phyloP scores from a whole-genome alignment of 129 eudicot species.

The Helianthus tuberosus region DNA sequence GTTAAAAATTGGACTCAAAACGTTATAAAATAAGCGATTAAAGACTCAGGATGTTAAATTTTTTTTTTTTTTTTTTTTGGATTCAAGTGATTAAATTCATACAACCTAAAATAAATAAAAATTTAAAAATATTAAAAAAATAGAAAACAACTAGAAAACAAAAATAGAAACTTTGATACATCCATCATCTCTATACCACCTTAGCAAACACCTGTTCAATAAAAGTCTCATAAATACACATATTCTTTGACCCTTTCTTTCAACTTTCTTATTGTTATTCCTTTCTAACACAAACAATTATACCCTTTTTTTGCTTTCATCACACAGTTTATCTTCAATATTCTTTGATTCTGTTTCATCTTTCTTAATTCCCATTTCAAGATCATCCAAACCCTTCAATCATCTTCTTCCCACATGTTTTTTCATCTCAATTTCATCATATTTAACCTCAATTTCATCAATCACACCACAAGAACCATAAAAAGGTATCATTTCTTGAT shows the following conservation, averaged over 20 bases:
- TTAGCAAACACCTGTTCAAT: slow-evolving; percentile 11
- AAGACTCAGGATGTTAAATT: too few species aligned
- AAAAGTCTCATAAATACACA: too few species aligned
- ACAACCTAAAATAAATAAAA: too few species aligned
- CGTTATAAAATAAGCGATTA: too few species aligned
- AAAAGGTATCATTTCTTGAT: slow-evolving; percentile 31
- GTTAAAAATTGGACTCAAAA: too few species aligned
- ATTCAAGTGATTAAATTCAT: too few species aligned
- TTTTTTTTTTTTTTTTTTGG: too few species aligned
- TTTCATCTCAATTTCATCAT: neutral
- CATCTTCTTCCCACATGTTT: neutral
- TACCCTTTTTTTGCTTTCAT: slow-evolving; percentile 28
- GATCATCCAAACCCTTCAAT: slow-evolving; percentile 21
- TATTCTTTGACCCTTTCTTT: slow-evolving; percentile 29
- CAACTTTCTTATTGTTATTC: slow-evolving; percentile 21
- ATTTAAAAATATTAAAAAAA: too few species aligned
- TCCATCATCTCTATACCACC: slow-evolving; percentile 1
- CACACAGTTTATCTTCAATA: slow-evolving; percentile 20
- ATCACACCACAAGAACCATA: slow-evolving; percentile 21
- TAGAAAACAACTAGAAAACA: too few species aligned
- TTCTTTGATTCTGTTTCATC: slow-evolving; percentile 22
- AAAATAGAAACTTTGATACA: neutral
- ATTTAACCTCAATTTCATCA: slow-evolving; percentile 15
- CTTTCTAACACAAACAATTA: slow-evolving; percentile 29
- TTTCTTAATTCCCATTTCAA: slow-evolving; percentile 15